phyloP scores from a whole-genome alignment of 371 early-diverging fungal genomes.

The Capniomyces stellatus region DNA sequence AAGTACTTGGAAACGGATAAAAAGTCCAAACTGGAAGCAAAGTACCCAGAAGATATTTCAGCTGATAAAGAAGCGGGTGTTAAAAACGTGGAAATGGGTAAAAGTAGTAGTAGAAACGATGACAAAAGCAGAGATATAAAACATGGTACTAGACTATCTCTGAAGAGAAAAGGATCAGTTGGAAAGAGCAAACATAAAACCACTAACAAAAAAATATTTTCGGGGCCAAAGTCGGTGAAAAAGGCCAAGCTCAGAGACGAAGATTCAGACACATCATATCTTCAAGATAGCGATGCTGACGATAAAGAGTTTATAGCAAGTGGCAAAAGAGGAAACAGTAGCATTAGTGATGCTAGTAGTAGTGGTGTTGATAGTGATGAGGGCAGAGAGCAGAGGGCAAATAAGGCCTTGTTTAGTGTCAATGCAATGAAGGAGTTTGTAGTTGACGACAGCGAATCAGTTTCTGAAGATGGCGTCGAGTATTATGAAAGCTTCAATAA shows the following conservation, averaged over 20 bases:
- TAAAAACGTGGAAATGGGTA: not conserved
- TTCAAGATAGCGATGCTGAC: too few species aligned
- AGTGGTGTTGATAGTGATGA: not conserved
- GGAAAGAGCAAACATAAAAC: too few species aligned
- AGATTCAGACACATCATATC: too few species aligned
- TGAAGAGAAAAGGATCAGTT: too few species aligned
- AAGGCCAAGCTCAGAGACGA: too few species aligned
- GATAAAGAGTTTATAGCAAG: too few species aligned
- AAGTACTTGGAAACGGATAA: not conserved
- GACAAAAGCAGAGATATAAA: not conserved
- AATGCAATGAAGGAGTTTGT: not conserved
- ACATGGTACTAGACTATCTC: too few species aligned
- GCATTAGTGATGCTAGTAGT: not conserved
- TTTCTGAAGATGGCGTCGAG: not conserved
- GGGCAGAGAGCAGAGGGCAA: not conserved
- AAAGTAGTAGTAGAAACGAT: not conserved
- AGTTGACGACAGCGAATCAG: not conserved
- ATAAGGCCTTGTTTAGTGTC: not conserved
- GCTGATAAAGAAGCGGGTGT: not conserved
- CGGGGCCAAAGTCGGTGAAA: too few species aligned
- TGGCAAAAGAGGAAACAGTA: not conserved
- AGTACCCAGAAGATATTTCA: not conserved
- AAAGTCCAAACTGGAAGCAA: not conserved
- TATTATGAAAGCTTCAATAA: not conserved
- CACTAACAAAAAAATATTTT: too few species aligned